These are phyloP conservation scores for Penicillium taxi DNA, from an alignment of 495 filamentous ascomycete species.

Conservation along the genomic window DNA sequence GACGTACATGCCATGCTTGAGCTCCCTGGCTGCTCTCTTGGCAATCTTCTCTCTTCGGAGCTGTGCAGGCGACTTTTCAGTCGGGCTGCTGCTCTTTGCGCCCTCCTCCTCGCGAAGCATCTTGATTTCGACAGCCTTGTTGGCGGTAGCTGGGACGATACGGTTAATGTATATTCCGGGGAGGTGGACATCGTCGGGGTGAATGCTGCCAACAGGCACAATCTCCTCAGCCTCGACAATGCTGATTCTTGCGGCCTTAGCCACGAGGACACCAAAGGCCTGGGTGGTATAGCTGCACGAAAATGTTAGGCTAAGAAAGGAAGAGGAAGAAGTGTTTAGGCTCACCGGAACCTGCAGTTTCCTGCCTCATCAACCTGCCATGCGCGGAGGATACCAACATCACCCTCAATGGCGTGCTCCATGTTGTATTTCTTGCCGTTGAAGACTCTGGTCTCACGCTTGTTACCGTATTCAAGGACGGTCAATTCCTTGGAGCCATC, in stretches of 20 bases:
- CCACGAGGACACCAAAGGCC: conserved; percentile 81
- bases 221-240: conserved; percentile 92
- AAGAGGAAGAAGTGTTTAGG: conserved; percentile 29
- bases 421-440: conserved; percentile 77
- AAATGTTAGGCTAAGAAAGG: conserved; percentile 37
- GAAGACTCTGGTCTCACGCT: conserved; percentile 78
- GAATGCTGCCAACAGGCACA: conserved; percentile 72
- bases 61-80: conserved; percentile 54
- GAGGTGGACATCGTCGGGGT: conserved; percentile 71
- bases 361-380: conserved; percentile 81
- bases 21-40: conserved; percentile 77
- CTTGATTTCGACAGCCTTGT: conserved; percentile 77
- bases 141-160: conserved; percentile 66
- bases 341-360: conserved; percentile 81
- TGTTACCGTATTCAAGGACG: conserved; percentile 61
- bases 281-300: conserved; percentile 40
- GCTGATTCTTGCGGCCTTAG: conserved; percentile 74
- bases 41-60: conserved; percentile 75
- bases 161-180: conserved; percentile 85
- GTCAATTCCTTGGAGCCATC: conserved; percentile 66
- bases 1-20: conserved; percentile 89
- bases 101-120: conserved; percentile 59
- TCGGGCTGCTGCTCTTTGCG: conserved; percentile 34
- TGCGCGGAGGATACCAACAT: conserved; percentile 83
- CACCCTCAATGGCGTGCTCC: conserved; percentile 75